Conservation (phyloP, 345 rosid genomes). For the Gossypium bickii region DNA sequence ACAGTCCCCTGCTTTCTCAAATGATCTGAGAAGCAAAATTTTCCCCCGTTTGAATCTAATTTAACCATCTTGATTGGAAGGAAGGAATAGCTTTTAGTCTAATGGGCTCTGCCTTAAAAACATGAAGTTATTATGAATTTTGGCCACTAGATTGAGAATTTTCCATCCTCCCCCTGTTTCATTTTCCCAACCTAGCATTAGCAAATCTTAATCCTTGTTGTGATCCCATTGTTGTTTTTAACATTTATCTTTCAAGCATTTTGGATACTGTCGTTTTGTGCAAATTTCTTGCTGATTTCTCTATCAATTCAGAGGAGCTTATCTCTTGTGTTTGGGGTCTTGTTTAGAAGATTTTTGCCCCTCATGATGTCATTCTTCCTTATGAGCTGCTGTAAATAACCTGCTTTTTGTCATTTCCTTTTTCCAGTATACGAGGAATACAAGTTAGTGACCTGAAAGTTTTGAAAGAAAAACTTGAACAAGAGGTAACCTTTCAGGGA, state of each 20-base stretch:
- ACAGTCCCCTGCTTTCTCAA: neutral
- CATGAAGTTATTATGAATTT: neutral
- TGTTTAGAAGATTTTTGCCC: neutral
- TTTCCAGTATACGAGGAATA: conserved; percentile 76
- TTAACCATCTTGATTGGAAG: neutral
- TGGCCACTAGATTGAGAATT: neutral
- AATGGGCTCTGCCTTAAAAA: neutral
- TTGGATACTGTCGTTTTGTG: neutral
- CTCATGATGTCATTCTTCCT: neutral
- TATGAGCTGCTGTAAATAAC: neutral
- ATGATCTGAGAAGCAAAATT: neutral
- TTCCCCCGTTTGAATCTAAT: neutral
- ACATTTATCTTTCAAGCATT: neutral
- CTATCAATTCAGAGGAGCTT: neutral
- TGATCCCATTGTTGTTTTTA: neutral
- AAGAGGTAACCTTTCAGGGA: conserved; percentile 55
- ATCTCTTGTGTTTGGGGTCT: neutral
- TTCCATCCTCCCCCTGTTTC: neutral
- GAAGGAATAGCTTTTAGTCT: neutral
- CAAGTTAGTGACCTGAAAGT: conserved; percentile 58
- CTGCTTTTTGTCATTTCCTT: neutral
- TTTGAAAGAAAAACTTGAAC: conserved; percentile 81
- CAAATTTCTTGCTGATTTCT: neutral
- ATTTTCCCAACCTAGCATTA: neutral
- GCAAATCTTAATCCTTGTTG: neutral